Percentiles rank a stretch among this genome's conserved stretches.
Conservation (phyloP, 441 rosid species). For the Syzygium malaccense region DNA sequence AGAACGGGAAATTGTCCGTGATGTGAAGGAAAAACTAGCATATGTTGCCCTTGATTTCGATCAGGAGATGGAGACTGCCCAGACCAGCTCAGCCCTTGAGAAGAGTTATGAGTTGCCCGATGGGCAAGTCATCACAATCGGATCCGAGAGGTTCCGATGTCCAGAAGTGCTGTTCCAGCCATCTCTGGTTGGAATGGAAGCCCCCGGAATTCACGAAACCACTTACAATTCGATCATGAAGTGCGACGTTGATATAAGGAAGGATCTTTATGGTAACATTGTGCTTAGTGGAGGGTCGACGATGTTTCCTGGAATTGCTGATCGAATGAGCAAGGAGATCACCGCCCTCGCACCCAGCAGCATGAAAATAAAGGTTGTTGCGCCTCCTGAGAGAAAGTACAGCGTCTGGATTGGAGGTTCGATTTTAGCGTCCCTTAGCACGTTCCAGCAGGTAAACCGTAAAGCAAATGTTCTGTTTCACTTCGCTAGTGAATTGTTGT, state of each 20-base stretch:
- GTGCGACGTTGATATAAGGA: slow-evolving; percentile 48
- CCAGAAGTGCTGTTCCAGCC: slow-evolving; percentile 64
- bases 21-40: slow-evolving; percentile 60
- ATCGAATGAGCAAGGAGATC: slow-evolving; percentile 54
- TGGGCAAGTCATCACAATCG: slow-evolving; percentile 57
- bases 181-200: slow-evolving; percentile 52
- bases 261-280: slow-evolving; percentile 49
- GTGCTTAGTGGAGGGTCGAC: slow-evolving; percentile 59
- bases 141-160: slow-evolving; percentile 61
- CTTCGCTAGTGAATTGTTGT: background rate
- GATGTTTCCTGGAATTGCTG: slow-evolving; percentile 55
- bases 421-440: slow-evolving; percentile 59
- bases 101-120: slow-evolving; percentile 63
- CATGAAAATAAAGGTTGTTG: slow-evolving; percentile 62
- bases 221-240: slow-evolving; percentile 57
- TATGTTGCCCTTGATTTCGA: slow-evolving; percentile 60
- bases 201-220: slow-evolving; percentile 53
- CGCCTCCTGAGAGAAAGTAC: slow-evolving; percentile 73
- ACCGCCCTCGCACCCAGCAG: slow-evolving; percentile 45
- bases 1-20: slow-evolving; percentile 64
- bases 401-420: slow-evolving; percentile 85
- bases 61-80: slow-evolving; percentile 57
- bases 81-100: slow-evolving; percentile 51
- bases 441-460: slow-evolving; percentile 54
- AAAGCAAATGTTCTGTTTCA: background rate